Evolutionary conservation across 257 asterid genomes (phyloP), one percentile per base, ranked within the genome.

Genomic region (Solanum stenotomum): DNA sequence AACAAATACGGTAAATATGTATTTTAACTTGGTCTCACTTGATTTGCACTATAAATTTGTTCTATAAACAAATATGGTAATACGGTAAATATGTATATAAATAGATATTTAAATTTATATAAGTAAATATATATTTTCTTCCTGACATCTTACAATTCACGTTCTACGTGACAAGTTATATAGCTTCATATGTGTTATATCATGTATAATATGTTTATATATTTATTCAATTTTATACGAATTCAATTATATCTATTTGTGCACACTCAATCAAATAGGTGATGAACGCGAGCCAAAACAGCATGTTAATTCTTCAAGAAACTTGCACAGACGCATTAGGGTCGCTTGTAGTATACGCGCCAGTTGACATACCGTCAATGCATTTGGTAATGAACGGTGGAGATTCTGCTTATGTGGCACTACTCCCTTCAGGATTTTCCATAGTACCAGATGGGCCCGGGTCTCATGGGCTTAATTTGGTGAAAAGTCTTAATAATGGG

Each of bases 361-460:
- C 99, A 11, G 98, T 96, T 25, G 98, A 96, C 88, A 95, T 95
- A 35, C 99, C 98, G 18, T 96, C 98, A 11, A 94, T 95, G 99
- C 96, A 94, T 87, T 93, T 92, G 81, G 98, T 95, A 85, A 96
- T 96, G 98, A 96, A 95, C 91, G 99, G 99, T 82, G 98, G 98
- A 9, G 99, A 96, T 91, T 96, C 98, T 0, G 94, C 96, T 23
- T 94, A 94, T 94, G 99, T 96, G 84, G 98, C 98, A 1, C 88
- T 96, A 27, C 96, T 96, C 1, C 99, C 99, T 0, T 97, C 99
- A 2, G 99, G 99, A 0, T 97, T 97, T 87, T 93, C 98, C 0
- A 93, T 97, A n/a, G 94, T 93, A 1, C 98, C 99, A 2, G 99
- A 96, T 52, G 98, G 99, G n/a, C 94, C 95, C 22, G 94, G 90